Conservation (phyloP, 2,329 filamentous ascomycete species). For the Aspergillus uvarum region DNA sequence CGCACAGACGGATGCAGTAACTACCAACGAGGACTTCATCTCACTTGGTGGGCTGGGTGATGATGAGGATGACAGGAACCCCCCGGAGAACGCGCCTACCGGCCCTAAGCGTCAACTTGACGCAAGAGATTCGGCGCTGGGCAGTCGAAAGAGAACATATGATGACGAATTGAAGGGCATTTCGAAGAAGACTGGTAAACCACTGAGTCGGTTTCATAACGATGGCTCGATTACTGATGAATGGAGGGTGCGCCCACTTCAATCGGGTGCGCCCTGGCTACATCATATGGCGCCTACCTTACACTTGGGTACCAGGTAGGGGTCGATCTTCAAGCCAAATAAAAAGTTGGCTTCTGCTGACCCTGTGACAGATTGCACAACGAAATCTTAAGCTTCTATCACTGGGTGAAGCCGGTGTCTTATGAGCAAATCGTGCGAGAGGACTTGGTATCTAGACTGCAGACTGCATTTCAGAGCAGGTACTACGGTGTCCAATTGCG, state of each 20-base stretch:
- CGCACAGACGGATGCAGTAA: slow-evolving; percentile 55
- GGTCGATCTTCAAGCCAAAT: background rate
- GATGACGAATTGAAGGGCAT: slow-evolving; percentile 66
- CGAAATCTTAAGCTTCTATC: slow-evolving; percentile 85
- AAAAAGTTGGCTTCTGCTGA: slow-evolving; percentile 10
- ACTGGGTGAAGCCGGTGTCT: slow-evolving; percentile 72
- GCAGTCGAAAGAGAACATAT: slow-evolving; percentile 71
- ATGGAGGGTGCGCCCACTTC: slow-evolving; percentile 52
- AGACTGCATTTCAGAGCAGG: slow-evolving; percentile 56
- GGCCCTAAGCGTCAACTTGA: slow-evolving; percentile 34
- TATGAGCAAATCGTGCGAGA: slow-evolving; percentile 76
- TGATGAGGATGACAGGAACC: slow-evolving; percentile 39
- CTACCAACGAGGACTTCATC: slow-evolving; percentile 76
- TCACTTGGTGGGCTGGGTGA: slow-evolving; percentile 71
- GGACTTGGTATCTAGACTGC: slow-evolving; percentile 69
- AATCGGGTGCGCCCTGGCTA: slow-evolving; percentile 63
- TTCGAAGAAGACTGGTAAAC: slow-evolving; percentile 55
- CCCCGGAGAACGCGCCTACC: slow-evolving; percentile 40
- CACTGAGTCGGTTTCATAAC: slow-evolving; percentile 50
- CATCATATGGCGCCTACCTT: slow-evolving; percentile 28
- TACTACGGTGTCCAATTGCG: slow-evolving; percentile 64
- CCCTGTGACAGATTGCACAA: slow-evolving; percentile 69
- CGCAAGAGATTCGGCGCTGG: slow-evolving; percentile 50
- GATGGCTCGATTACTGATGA: slow-evolving; percentile 53
- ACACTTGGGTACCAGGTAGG: slow-evolving; percentile 37